These are phyloP conservation scores for Xylariaceae sp. DNA, from an alignment of 2,329 filamentous ascomycete species.

Conservation along the genomic window DNA sequence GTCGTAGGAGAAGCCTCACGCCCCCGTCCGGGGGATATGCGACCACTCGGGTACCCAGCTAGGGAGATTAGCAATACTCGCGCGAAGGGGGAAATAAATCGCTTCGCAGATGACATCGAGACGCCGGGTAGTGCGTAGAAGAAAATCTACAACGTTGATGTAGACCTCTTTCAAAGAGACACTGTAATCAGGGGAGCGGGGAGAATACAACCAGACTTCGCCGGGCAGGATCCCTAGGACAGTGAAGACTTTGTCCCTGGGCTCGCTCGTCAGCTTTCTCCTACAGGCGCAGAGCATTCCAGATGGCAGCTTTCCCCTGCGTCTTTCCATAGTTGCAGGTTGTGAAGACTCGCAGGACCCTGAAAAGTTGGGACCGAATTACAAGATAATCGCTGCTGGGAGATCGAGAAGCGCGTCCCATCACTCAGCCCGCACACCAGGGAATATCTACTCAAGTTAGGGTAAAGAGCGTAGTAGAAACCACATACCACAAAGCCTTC, in stretches of 20 bases:
- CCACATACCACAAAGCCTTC: conserved; percentile 38
- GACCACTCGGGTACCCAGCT: conserved; percentile 44
- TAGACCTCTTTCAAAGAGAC: conserved; percentile 39
- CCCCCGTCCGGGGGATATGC: conserved; percentile 24
- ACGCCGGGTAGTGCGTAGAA: conserved; percentile 29
- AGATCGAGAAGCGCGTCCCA: conserved; percentile 22
- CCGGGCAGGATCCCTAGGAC: conserved; percentile 38
- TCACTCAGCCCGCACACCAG: too few species aligned
- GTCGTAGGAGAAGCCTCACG: conserved; percentile 16
- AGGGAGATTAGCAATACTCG: conserved; percentile 32
- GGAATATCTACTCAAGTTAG: conserved; percentile 11
- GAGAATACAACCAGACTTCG: conserved; percentile 29
- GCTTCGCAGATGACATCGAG: conserved; percentile 41
- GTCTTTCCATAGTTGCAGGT: not conserved
- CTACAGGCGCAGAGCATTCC: conserved; percentile 31
- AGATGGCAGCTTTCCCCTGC: conserved; percentile 21
- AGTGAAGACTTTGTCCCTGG: conserved; percentile 42
- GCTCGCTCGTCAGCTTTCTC: conserved; percentile 34
- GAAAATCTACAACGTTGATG: conserved; percentile 38
- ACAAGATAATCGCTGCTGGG: conserved; percentile 12
- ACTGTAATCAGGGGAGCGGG: conserved; percentile 38
- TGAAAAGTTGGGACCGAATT: conserved; percentile 13
- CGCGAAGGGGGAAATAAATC: conserved; percentile 34
- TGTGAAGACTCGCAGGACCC: conserved; percentile 23
- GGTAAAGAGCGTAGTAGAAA: conserved; percentile 32